Conservation (phyloP, 768 basidiomycete genomes). For the Mrakia hoshinonis region DNA sequence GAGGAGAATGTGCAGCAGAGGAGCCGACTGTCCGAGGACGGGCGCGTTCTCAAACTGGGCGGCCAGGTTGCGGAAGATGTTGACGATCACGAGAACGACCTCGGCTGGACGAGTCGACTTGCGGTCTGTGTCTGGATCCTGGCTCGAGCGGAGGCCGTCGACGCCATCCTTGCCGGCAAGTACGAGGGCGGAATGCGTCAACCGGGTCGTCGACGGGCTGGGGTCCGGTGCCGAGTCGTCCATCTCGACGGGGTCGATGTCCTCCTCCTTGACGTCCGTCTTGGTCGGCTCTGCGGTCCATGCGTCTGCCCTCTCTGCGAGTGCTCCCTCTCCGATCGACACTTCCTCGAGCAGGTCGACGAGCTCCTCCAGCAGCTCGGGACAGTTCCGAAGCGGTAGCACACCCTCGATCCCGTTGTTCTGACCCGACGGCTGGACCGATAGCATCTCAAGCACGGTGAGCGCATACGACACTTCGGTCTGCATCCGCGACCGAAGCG, state of each 20-base stretch:
- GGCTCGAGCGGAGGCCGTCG: not conserved
- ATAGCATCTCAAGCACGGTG: constrained; percentile 69
- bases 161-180: not conserved
- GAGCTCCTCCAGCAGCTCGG: constrained; percentile 74
- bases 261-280: not conserved
- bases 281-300: not conserved
- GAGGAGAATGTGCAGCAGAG: constrained; percentile 4
- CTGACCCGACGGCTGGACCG: constrained; percentile 47
- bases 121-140: not conserved
- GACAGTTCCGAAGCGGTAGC: constrained; percentile 63
- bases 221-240: not conserved
- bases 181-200: not conserved
- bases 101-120: constrained; percentile 44
- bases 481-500: constrained; percentile 72
- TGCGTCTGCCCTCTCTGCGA: not conserved
- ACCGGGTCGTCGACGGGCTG: not conserved
- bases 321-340: constrained; percentile 50
- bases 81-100: constrained; percentile 59
- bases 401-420: constrained; percentile 48
- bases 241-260: not conserved
- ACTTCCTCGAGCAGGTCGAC: constrained; percentile 77
- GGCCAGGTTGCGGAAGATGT: constrained; percentile 82
- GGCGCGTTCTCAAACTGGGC: constrained; percentile 35
- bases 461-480: constrained; percentile 82
- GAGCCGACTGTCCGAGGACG: not conserved